Percentiles rank a stretch among this genome's conserved stretches.
Evolutionary conservation across 805 yeast genomes (phyloP).

Genomic region (Candida gorgasii): DNA sequence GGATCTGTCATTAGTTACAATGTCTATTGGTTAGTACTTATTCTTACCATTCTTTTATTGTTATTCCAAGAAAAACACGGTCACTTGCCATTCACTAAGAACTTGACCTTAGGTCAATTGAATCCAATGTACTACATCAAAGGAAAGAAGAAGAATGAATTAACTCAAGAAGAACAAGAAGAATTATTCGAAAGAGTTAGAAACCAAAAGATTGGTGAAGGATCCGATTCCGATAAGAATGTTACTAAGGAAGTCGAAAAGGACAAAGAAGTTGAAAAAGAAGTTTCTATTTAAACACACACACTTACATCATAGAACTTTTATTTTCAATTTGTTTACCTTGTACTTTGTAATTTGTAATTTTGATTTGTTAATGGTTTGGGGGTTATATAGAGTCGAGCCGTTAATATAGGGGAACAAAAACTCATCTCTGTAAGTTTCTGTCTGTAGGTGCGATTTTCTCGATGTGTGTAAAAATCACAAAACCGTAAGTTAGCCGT

Average conservation of each 20-base stretch:
- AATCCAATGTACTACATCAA: constrained; percentile 76
- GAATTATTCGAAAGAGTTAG: constrained; percentile 36
- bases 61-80: constrained; percentile 82
- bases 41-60: constrained; percentile 58
- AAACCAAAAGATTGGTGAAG: constrained; percentile 19
- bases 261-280: constrained; percentile 3
- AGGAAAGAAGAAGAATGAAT: constrained; percentile 56
- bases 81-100: constrained; percentile 69
- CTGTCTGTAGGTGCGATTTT: not conserved
- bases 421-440: not conserved
- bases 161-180: constrained; percentile 33
- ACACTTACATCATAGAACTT: constrained; percentile 7
- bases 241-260: constrained; percentile 12
- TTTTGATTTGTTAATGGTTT: constrained; percentile 7
- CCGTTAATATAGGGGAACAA: constrained; percentile 12
- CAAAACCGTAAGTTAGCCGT: too few species aligned
- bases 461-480: too few species aligned
- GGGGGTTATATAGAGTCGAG: constrained; percentile 20
- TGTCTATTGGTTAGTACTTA: constrained; percentile 70
- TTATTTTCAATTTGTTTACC: too few species aligned
- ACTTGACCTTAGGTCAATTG: constrained; percentile 41
- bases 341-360: constrained; percentile 1
- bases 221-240: constrained; percentile 15
- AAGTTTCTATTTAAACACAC: constrained; percentile 9
- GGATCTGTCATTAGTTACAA: constrained; percentile 91